phyloP scores from a whole-genome alignment of 345 rosid genomes.

The Aegle marmelos region DNA sequence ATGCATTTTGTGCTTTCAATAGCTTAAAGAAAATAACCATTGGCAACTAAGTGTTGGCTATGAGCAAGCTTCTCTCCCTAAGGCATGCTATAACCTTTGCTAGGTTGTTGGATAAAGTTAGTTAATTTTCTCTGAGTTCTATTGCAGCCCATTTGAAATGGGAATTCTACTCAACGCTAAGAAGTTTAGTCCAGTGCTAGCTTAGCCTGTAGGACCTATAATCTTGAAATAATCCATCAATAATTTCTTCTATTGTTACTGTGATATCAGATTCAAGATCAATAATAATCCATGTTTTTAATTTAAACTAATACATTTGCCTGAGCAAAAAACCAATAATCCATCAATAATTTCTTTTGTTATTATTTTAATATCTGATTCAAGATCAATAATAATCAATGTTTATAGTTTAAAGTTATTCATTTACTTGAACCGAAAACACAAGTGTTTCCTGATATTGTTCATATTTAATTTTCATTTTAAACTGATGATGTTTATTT shows the following conservation, averaged over 20 bases:
- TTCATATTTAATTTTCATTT: background rate
- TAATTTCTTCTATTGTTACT: background rate
- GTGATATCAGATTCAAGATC: background rate
- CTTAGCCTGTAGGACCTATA: background rate
- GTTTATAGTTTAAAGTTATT: background rate
- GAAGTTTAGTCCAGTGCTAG: background rate
- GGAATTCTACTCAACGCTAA: background rate
- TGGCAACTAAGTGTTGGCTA: background rate
- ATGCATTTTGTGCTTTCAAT: background rate
- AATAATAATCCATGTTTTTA: background rate
- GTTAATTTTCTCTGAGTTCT: background rate
- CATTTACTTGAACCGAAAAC: background rate
- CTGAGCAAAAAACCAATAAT: background rate
- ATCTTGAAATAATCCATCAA: background rate
- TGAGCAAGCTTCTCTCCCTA: background rate
- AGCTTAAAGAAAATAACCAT: background rate
- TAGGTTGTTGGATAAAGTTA: background rate
- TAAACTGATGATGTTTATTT: conserved; percentile 6
- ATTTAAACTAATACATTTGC: background rate
- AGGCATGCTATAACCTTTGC: background rate
- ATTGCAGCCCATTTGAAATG: background rate
- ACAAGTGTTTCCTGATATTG: background rate
- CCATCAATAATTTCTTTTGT: background rate
- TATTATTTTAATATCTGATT: background rate
- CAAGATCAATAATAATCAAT: background rate